Evolutionary conservation across 2,329 filamentous ascomycete species (phyloP), one percentile per base, ranked within the genome.

Genomic region (Camptophora hylomeconis): DNA sequence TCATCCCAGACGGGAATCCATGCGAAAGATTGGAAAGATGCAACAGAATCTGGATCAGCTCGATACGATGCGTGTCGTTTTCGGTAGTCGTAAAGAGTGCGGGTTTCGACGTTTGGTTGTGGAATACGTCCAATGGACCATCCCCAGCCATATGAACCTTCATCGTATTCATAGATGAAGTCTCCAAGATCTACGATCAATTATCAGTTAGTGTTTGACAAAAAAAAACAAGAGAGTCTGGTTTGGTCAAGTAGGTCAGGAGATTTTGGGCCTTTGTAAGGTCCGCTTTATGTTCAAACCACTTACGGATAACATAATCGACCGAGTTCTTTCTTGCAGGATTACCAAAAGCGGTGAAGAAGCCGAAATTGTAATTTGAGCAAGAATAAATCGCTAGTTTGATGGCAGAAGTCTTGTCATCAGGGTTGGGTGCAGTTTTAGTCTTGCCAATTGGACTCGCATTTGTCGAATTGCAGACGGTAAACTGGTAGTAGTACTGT

Each of bases 331-430:
- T 75, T 15, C 70, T 55, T 0, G 61, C 70, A 10, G 66, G 52
- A 30, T 75, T 73, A 12, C 42, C 42, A 21, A 35, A 44, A 2
- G 42, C 41, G 17, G 39, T 42, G 42, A 45, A 45, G 36, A 37
- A 45, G 8, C 42, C 42, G 20, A 45, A 45, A 68, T 67, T 70
- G 40, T 65, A 80, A 50, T 80, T 82, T 41, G 61, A 65, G 57
- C 78, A 82, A 2, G 74, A 80, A 48, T 76, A 82, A 1, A 84
- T 65, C 2, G 75, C 76, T 31, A 82, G 58, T 20, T 61, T 68
- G 31, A 82, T 56, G 11, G 65, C 54, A 1, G 63, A 58, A 5
- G 75, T 63, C 14, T 68, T 57, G 30, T 76, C 68, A 10, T 67
- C 56, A 9, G 60, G 56, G 2, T 53, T 50, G 3, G 78, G 76